Evolutionary conservation across 176 grass and related monocot genomes (phyloP), one percentile per base, ranked within the genome.

Genomic region (Phragmites australis): DNA sequence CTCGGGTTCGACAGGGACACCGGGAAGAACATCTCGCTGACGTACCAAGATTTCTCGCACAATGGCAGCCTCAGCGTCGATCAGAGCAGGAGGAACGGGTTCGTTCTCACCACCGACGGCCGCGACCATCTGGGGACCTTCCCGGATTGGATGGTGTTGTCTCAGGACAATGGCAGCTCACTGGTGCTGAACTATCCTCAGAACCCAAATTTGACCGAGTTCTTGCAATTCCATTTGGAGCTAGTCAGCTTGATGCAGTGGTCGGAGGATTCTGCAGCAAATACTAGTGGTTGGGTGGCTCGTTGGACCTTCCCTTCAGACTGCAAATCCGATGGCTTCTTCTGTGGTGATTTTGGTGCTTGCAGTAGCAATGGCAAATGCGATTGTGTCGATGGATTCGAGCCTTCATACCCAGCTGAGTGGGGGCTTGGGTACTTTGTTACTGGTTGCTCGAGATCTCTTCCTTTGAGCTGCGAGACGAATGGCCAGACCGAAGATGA

Each of bases 111-210:
- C 75, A 68, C 50, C 55, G 84, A 80, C 27, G 68, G 69, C 10
- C 55, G 31, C 1, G n/a, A n/a, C 26, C 14, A 7, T 17, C 32
- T 54, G 17, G 75, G 71, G 6, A 37, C 39, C 40, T 89, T 86
- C 84, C 80, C 87, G 29, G 80, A 92, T 7, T 89, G 86, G 86
- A 89, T 82, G 87, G 63, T 85, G 47, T 49, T 54, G 15, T 58
- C 61, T 3, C 72, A 63, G 3, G 86, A 83, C 17, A 77, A 63
- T 23, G 79, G 49, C 30, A 69, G 21, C 41, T 82, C 75, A 1
- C 70, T 85, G 65, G 14, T 85, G 58, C 62, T 87, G 21, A 88
- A 75, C 16, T 19, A 42, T 34, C 32, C 79, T 22, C 32, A 27
- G 14, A 50, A 4, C 12, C 27, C 59, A 37, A 78, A 65, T 12